Percentiles rank a stretch among this genome's conserved stretches.
These are phyloP conservation scores for Irpex sp. DNA, from an alignment of 1,284 basidiomycete genomes.

Conservation along the genomic window DNA sequence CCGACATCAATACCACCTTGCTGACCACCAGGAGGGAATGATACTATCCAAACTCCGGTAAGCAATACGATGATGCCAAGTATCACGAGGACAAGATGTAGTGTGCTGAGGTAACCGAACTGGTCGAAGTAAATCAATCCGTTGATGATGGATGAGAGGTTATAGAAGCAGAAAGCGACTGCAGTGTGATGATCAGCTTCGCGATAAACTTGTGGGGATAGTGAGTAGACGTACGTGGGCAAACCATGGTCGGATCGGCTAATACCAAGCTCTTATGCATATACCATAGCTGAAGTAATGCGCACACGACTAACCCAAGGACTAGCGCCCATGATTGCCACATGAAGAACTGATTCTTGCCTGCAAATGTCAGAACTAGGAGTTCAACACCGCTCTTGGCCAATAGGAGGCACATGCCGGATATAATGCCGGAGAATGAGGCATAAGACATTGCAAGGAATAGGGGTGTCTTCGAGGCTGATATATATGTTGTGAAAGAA, in stretches of 20 bases:
- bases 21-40: conserved; percentile 56
- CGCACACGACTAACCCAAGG: conserved; percentile 65
- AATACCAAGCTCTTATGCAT: conserved; percentile 87
- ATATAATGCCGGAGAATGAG: conserved; percentile 87
- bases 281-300: conserved; percentile 85
- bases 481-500: conserved; percentile 23
- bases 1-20: conserved; percentile 45
- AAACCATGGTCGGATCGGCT: conserved; percentile 86
- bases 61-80: conserved; percentile 82
- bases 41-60: conserved; percentile 88
- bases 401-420: conserved; percentile 90
- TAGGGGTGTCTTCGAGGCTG: conserved; percentile 49
- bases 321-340: conserved; percentile 85
- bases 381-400: conserved; percentile 95
- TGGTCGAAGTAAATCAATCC: conserved; percentile 93
- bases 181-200: conserved; percentile 2
- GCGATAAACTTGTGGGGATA: neutral
- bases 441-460: conserved; percentile 86
- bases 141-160: conserved; percentile 85
- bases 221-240: conserved; percentile 63
- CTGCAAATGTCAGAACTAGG: conserved; percentile 75
- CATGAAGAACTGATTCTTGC: conserved; percentile 85
- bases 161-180: conserved; percentile 97
- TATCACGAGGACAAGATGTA: conserved; percentile 73
- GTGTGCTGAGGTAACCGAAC: conserved; percentile 65